phyloP scores from a whole-genome alignment of 805 yeast genomes.

The Tetrapisispora arboricola region DNA sequence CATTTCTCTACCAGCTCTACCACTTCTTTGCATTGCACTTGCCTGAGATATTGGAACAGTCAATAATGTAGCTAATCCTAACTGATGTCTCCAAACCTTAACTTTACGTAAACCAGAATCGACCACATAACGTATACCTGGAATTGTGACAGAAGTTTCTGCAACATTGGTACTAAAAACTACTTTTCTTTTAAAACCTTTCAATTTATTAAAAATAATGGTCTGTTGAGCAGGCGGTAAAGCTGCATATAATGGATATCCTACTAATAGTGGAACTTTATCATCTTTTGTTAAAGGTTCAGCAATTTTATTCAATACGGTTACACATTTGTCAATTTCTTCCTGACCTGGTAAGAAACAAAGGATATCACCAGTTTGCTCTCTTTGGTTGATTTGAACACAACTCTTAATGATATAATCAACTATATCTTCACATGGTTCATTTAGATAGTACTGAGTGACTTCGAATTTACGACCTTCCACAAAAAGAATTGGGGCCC shows the following conservation, averaged over 20 bases:
- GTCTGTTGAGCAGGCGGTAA: conserved; percentile 77
- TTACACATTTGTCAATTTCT: conserved; percentile 81
- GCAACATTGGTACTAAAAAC: conserved; percentile 93
- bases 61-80: conserved; percentile 84
- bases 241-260: conserved; percentile 89
- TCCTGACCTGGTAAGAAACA: conserved; percentile 96
- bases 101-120: conserved; percentile 91
- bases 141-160: conserved; percentile 92
- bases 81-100: conserved; percentile 86
- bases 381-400: conserved; percentile 68
- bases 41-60: conserved; percentile 92
- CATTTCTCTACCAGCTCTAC: conserved; percentile 98
- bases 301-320: conserved; percentile 47
- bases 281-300: conserved; percentile 53
- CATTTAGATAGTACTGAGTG: conserved; percentile 50
- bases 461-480: conserved; percentile 90
- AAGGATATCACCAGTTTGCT: conserved; percentile 77
- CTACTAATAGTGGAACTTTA: conserved; percentile 57
- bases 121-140: conserved; percentile 86
- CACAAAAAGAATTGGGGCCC: conserved; percentile 75
- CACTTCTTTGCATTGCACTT: conserved; percentile 89
- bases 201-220: conserved; percentile 59
- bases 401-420: conserved; percentile 67
- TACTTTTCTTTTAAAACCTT: conserved; percentile 66
- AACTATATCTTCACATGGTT: conserved; percentile 70